Evolutionary conservation across 108 stramenopile genomes (phyloP).

Genomic region (Chaetoceros muelleri): DNA sequence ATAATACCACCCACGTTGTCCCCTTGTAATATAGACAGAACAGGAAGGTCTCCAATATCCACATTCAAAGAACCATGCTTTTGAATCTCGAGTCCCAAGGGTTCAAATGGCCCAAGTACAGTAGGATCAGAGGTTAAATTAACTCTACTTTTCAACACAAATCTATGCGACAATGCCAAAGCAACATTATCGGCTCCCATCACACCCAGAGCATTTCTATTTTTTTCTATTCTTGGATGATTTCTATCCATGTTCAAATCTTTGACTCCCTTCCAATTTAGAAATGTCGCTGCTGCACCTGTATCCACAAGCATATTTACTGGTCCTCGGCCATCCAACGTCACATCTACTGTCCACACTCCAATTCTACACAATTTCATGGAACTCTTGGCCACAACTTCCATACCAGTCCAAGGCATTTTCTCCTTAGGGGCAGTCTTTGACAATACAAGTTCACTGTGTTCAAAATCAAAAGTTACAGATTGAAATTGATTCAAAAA

Average conservation of each 20-base stretch:
- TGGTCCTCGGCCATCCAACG: slow-evolving; percentile 50
- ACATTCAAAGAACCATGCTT: slow-evolving; percentile 19
- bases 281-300: slow-evolving; percentile 45
- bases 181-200: slow-evolving; percentile 64
- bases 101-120: slow-evolving; percentile 6
- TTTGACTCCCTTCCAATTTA: slow-evolving; percentile 56
- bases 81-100: slow-evolving; percentile 11
- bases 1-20: slow-evolving; percentile 62
- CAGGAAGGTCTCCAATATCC: slow-evolving; percentile 64
- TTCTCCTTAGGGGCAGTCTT: slow-evolving; percentile 11
- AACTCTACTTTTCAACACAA: slow-evolving; percentile 32
- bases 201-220: slow-evolving; percentile 34
- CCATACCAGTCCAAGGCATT: neutral
- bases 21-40: slow-evolving; percentile 36
- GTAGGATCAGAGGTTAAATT: slow-evolving; percentile 19
- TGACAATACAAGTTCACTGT: slow-evolving; percentile 23
- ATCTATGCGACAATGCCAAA: slow-evolving; percentile 51
- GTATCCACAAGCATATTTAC: slow-evolving; percentile 69
- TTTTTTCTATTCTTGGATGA: slow-evolving; percentile 22
- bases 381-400: slow-evolving; percentile 20
- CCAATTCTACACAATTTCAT: slow-evolving; percentile 36
- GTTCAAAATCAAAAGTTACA: slow-evolving; percentile 49
- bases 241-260: slow-evolving; percentile 26
- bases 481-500: slow-evolving; percentile 48
- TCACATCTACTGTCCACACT: slow-evolving; percentile 42